Evolutionary conservation across 2,329 filamentous ascomycete genomes (phyloP).

Genomic region (Plenodomus lindquistii): DNA sequence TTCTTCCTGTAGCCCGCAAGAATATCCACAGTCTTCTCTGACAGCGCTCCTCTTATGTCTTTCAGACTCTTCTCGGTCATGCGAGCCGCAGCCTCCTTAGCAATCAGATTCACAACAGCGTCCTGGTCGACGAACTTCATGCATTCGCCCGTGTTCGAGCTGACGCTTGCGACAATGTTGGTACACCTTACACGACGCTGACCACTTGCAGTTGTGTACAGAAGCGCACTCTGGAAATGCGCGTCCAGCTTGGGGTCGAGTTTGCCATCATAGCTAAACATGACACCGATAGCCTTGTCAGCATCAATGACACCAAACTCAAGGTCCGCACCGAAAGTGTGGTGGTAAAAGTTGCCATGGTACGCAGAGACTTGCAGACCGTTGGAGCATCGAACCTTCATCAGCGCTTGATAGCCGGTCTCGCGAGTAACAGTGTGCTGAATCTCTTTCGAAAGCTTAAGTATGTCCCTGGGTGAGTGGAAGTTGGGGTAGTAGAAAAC

Average conservation of each 20-base stretch:
- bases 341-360: constrained; percentile 94
- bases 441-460: constrained; percentile 83
- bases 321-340: constrained; percentile 91
- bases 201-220: constrained; percentile 90
- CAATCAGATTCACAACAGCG: constrained; percentile 82
- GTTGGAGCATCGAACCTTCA: constrained; percentile 98
- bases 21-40: constrained; percentile 91
- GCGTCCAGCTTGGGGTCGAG: constrained; percentile 95
- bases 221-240: constrained; percentile 92
- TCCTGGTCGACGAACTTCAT: constrained; percentile 97
- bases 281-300: constrained; percentile 89
- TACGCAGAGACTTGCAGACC: constrained; percentile 93
- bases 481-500: constrained; percentile 98
- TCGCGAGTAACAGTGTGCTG: constrained; percentile 84
- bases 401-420: constrained; percentile 91
- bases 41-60: constrained; percentile 80
- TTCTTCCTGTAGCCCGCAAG: constrained; percentile 91
- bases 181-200: constrained; percentile 89
- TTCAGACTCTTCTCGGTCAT: constrained; percentile 77
- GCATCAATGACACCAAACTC: constrained; percentile 91
- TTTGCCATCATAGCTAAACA: constrained; percentile 95
- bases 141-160: constrained; percentile 76
- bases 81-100: constrained; percentile 91
- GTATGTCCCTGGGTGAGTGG: constrained; percentile 79
- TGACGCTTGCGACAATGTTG: constrained; percentile 91